Evolutionary conservation across 1,139 yeast species (phyloP), one percentile per base, ranked within the genome.

Genomic region (Magnusiomyces starmeri): DNA sequence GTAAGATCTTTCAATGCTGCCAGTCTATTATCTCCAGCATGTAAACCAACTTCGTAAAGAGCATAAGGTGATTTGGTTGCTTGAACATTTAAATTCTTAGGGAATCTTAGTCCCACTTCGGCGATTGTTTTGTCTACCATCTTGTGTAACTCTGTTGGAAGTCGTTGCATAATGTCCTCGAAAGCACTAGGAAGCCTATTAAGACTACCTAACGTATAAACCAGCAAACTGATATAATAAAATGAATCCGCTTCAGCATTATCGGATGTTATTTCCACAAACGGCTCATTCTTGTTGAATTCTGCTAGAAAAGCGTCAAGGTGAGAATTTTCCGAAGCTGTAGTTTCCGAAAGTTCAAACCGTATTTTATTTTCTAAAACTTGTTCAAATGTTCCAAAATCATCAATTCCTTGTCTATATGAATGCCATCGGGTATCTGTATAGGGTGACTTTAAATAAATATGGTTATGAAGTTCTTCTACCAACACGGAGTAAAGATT

Each of bases 391-490:
- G 56, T 60, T 24, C 62, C 55, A 24, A 56, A 53, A 20, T 59
- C 59, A 42, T 65, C 67, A 27, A 58, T 52, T 10, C 63, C 65
- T 22, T 58, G 60, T 6, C 60, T 53, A 49, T 64, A 66, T 4
- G 65, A 55, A 26, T 60, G 61, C 72, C 73, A 70, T 9, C 70
- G 60, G 24, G 55, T 55, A 51, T 63, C 62, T 51, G 70, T 60
- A 58, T 67, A 69, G 4, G 74, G 75, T 56, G 72, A 65, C 60
- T 83, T 85, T 52, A 86, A 72, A 63, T 86, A 90, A 20, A 89
- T 72, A 54, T 87, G 85, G 53, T 76, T 78, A 56, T 81, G 83
- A 43, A 89, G 70, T 63, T 89, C 96, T 58, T 86, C 96, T 21
- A 87, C 72, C 26, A 89, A 72, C 62, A 81, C 81, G 53, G 83